Evolutionary conservation across 179 eudicot species (phyloP), one percentile per base, ranked within the genome.

Genomic region (Kewa caespitosa): DNA sequence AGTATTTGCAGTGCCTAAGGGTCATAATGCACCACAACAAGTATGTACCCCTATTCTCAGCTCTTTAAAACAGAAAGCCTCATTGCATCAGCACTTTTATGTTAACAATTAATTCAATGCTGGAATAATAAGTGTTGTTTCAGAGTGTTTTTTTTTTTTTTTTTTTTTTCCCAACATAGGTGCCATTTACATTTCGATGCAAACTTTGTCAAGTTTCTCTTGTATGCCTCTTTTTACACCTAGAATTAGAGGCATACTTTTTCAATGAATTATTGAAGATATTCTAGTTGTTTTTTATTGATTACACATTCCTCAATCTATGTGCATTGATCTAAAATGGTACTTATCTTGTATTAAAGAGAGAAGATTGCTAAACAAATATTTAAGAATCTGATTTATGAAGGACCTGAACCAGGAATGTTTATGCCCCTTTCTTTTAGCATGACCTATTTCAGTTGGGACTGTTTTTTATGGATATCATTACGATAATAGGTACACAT

Each of bases 1-100:
- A 81, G 92, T 52, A 38, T 90, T 95, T 88, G 87, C 74, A 48
- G 87, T 88, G 71, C 99, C 99, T 60, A 74, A 87, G 68, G 99
- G 97, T 70, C 81, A 88, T 54, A 95, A 95, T 84, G 92, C 97
- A n/a, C 98, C 99, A 30, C 94, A 95, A 83, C 99, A 95, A 78
- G 99, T 91, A 86, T 84, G 88, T 60, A 42, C 70, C 71, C 43
- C 36, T 15, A 25, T 34, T 70, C 70, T 31, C 33, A 60, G 23
- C 62, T 72, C 42, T 31, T 23, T 54, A 32, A 28, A 38, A 22
- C 30, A 6, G 36, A 60, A 43, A 28, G 0, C 20, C 32, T 39
- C 36, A 67, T 31, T 32, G 42, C 50, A 55, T 36, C 0, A 11
- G 23, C 39, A 15, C 17, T 17, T 25, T 69, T 32, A n/a, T 1